These are phyloP conservation scores for Globisporangium spiculum DNA, from an alignment of 352 stramenopile genomes.

Conservation along the genomic window DNA sequence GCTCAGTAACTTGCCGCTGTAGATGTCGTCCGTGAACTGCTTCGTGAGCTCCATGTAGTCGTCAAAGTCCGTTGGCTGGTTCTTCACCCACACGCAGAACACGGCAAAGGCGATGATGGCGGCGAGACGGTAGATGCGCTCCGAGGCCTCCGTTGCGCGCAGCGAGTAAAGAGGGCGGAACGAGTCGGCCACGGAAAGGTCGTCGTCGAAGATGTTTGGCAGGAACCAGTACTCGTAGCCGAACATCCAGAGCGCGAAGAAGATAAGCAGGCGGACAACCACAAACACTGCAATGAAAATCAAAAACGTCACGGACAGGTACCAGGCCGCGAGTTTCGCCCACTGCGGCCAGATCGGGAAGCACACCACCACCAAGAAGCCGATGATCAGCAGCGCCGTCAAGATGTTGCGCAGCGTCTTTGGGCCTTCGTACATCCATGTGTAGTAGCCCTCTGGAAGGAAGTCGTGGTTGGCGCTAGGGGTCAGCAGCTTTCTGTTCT, in stretches of 20 bases:
- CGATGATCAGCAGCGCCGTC: constrained; percentile 95
- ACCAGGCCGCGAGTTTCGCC: constrained; percentile 98
- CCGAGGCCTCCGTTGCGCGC: constrained; percentile 76
- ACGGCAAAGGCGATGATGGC: constrained; percentile 91
- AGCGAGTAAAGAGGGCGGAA: constrained; percentile 96
- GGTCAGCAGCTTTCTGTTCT: constrained; percentile 86
- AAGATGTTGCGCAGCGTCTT: constrained; percentile 98
- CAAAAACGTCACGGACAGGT: constrained; percentile 97
- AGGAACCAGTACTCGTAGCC: constrained; percentile 98
- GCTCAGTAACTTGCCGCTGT: constrained; percentile 97
- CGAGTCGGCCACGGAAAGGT: constrained; percentile 96
- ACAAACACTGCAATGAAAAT: constrained; percentile 98
- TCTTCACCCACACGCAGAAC: constrained; percentile 98
- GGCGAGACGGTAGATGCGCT: constrained; percentile 94
- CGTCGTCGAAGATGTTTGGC: constrained; percentile 99
- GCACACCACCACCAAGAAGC: constrained; percentile 96
- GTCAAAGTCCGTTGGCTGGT: constrained; percentile 99
- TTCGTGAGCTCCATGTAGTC: constrained; percentile 98
- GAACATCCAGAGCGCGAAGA: constrained; percentile 95
- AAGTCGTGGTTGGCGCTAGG: constrained; percentile 90
- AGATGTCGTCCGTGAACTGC: constrained; percentile 99
- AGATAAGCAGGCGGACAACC: constrained; percentile 93
- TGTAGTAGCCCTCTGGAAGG: constrained; percentile 96
- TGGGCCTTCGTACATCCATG: constrained; percentile 98
- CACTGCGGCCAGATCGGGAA: constrained; percentile 99